Evolutionary conservation across 1,284 basidiomycete species (phyloP), one percentile per base, ranked within the genome.

Genomic region (Ceratobasidium sp.): DNA sequence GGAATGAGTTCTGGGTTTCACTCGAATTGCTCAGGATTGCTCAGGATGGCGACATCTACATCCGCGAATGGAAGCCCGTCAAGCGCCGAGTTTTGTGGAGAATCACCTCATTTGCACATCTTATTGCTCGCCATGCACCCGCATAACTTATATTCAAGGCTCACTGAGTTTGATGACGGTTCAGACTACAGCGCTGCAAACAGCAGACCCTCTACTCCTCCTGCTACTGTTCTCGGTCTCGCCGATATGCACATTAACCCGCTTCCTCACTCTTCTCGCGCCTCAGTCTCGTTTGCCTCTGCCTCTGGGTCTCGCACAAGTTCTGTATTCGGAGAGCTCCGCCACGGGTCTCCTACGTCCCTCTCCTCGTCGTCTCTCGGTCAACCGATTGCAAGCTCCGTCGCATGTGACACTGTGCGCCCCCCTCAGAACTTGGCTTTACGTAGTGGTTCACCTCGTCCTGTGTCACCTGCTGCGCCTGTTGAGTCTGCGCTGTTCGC

Each of bases 401-500:
- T 67, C 49, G 54, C 54, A 26, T 59, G 72, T 44, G 55, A 62
- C 38, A 58, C 50, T 21, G 49, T 66, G 14, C 63, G 47, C 11
- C 63, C 49, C 5, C 63, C 63, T 2, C 72, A 64, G 46, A 49
- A 50, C 61, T 66, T 70, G 32, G 28, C 49, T n/a, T 11, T 54
- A 8, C 61, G 61, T 3, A 35, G 61, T 13, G 50, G 71, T 44
- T 28, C 72, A 61, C 64, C 74, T 59, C 63, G 41, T 63, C 14
- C 79, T 78, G 47, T 79, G 79, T 16, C 76, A 79, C 38, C 81
- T 81, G 74, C 78, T 82, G 4, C 82, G 81, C 67, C 81, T 82
- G 1, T 77, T 81, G 75, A 74, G 58, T 54, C 63, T 71, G 35
- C 49, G 14, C 66, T 71, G 44, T 64, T 61, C 44, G 43, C 32